Base-by-base conservation (phyloP, 2,329 filamentous ascomycete genomes). In the Fusarium illudens region DNA sequence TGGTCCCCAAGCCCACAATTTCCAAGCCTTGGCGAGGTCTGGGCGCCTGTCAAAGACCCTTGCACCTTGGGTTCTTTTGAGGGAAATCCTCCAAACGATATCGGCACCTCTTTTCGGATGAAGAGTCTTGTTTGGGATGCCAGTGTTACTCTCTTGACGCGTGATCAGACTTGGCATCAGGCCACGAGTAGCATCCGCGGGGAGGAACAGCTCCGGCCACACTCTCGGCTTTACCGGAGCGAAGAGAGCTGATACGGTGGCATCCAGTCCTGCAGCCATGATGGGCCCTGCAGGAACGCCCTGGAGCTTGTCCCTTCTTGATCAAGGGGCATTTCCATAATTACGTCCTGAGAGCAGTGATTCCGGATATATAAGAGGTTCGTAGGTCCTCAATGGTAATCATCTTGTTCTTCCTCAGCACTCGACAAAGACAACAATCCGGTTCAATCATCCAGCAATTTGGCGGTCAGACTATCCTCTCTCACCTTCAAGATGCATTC, bases 81-180 rank as follows among this genome's bases (percentile, higher is more conserved):
- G 46, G 5, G 46, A 39, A 34, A 8, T 32, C 4, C 11, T n/a
- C 42, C 33, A 36, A 36, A 44, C 30, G 34, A 46, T 27, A 29
- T 22, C 32, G 30, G n/a, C 19, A 56, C 60, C 64, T 61, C 55
- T 61, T 56, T 68, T 44, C 64, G 64, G 64, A 57, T 61, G 17
- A 22, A 22, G 25, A 11, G 29, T 17, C 53, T 29, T 50, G 3
- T 30, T 30, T 22, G 11, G 59, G 20, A 36, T 13, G 4, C 25
- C 7, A 27, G 32, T 51, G 22, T 3, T 32, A 32, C 15, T 11
- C 33, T 42, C 53, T 57, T n/a, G 22, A 19, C 32, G 32, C 33
- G 57, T 50, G 39, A 25, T 53, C 51, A n/a, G 11, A 39, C 64
- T 67, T 67, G 64, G 65, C 65, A 67, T 67, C 60, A 67, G 39